Percentiles rank a stretch among this genome's conserved stretches.
These are phyloP conservation scores for Sporothrix euskadiensis DNA, from an alignment of 2,329 filamentous ascomycete genomes.

Conservation along the genomic window DNA sequence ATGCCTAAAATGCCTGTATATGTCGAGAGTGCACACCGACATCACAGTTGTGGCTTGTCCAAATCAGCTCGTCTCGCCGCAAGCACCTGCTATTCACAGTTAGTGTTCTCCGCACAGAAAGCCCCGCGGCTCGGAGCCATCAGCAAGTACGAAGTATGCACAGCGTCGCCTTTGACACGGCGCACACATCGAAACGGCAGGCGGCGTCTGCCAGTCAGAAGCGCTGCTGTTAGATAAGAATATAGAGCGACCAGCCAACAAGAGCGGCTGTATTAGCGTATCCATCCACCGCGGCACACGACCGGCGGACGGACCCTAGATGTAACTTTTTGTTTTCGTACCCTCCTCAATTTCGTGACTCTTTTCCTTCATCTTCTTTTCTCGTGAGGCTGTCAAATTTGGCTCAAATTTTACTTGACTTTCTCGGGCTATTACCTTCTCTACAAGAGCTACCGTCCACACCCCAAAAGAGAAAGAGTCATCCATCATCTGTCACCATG, in stretches of 20 bases:
- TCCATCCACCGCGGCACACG: neutral
- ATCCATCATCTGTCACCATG: neutral
- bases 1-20: neutral
- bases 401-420: neutral
- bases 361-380: neutral
- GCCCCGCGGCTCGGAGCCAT: neutral
- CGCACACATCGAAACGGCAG: conserved; percentile 1
- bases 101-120: conserved; percentile 16
- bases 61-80: neutral
- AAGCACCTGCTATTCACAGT: conserved; percentile 19
- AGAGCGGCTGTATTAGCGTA: neutral
- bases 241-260: neutral
- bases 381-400: neutral
- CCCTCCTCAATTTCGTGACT: neutral
- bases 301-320: neutral
- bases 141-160: neutral
- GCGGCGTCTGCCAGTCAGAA: neutral
- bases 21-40: neutral
- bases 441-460: neutral
- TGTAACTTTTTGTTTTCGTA: neutral
- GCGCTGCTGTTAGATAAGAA: conserved; percentile 6
- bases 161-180: neutral
- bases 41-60: neutral
- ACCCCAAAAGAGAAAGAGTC: neutral
- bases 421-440: neutral